phyloP scores from a whole-genome alignment of 257 asterid genomes.

The Nicotiana knightiana region DNA sequence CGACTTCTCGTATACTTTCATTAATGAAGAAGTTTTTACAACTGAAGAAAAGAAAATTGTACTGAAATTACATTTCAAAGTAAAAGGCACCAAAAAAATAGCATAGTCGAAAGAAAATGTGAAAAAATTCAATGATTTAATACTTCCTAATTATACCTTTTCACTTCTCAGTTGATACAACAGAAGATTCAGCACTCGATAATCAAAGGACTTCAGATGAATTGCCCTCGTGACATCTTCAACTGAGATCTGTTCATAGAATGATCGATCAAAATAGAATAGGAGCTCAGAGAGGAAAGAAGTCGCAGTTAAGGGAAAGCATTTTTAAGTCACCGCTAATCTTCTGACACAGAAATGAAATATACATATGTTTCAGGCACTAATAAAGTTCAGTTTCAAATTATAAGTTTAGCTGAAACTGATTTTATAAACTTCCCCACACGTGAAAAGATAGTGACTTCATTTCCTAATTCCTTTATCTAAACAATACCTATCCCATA shows the following conservation, averaged over 20 bases:
- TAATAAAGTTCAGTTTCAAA: background rate
- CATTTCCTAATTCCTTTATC: background rate
- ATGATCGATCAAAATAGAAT: constrained; percentile 16
- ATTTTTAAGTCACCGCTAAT: background rate
- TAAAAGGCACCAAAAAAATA: background rate
- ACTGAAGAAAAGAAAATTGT: background rate
- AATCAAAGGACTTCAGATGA: constrained; percentile 87
- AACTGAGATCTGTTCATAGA: constrained; percentile 49
- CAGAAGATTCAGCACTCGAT: constrained; percentile 80
- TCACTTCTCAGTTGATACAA: constrained; percentile 67
- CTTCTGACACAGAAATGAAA: background rate
- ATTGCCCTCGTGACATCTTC: constrained; percentile 73
- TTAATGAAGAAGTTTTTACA: background rate
- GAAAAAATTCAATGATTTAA: background rate
- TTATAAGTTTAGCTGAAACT: background rate
- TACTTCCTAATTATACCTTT: constrained; percentile 40
- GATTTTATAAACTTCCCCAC: background rate
- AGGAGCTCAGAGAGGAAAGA: background rate
- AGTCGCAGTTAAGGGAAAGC: background rate
- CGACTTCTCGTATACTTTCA: background rate
- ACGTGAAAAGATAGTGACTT: background rate
- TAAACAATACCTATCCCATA: background rate
- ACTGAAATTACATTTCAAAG: background rate
- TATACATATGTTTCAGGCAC: background rate
- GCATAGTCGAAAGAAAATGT: background rate